A percentile compares a stretch with the other conserved stretches of the same genome.
phyloP scores from a whole-genome alignment of 345 rosid species.

The Linum tenue region DNA sequence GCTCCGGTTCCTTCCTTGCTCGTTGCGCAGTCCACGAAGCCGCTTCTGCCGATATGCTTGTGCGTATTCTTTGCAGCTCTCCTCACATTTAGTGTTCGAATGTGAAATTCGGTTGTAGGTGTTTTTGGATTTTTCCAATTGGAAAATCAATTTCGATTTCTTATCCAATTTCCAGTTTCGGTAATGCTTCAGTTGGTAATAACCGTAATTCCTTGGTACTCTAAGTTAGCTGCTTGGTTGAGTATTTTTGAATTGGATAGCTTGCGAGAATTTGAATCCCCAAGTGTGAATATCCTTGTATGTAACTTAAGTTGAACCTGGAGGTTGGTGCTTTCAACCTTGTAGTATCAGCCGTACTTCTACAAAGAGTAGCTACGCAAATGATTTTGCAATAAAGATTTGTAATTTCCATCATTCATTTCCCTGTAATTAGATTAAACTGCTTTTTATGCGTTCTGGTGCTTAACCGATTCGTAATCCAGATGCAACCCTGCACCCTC shows the following conservation, averaged over 20 bases:
- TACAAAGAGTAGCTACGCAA: not conserved
- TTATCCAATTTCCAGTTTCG: not conserved
- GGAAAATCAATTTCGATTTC: not conserved
- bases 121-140: not conserved
- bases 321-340: not conserved
- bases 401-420: not conserved
- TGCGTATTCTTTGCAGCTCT: not conserved
- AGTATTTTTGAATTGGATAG: not conserved
- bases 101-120: not conserved
- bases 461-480: not conserved
- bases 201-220: not conserved
- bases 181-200: too few relatives aligned
- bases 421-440: not conserved
- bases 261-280: not conserved
- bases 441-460: constrained; percentile 19
- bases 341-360: not conserved
- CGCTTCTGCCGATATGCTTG: constrained; percentile 13
- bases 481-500: too few relatives aligned
- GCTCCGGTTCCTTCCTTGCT: constrained; percentile 17
- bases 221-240: not conserved
- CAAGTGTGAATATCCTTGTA: too few relatives aligned
- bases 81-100: not conserved
- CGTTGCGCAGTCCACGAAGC: constrained; percentile 24
- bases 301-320: not conserved
- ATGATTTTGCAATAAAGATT: not conserved